A percentile compares a stretch with the other conserved stretches of the same genome.
These are phyloP conservation scores for Cyberlindnera amylophila DNA, from an alignment of 805 yeast genomes.

Conservation along the genomic window DNA sequence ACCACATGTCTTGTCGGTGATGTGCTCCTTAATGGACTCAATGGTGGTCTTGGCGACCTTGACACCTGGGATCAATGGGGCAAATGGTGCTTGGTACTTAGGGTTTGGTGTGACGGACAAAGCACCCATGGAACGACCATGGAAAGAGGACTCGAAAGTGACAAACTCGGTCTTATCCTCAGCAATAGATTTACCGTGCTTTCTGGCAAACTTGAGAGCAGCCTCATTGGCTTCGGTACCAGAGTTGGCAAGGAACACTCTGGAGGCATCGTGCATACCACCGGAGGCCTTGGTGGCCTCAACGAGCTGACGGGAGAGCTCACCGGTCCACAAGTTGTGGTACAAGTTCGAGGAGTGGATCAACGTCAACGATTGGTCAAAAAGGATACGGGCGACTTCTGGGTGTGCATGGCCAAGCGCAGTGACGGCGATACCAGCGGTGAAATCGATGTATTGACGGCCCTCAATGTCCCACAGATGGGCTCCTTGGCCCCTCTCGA, in stretches of 20 bases:
- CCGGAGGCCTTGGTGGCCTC: constrained; percentile 64
- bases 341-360: constrained; percentile 85
- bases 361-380: constrained; percentile 67
- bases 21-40: constrained; percentile 48
- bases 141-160: constrained; percentile 88
- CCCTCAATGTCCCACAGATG: constrained; percentile 76
- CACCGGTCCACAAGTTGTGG: constrained; percentile 81
- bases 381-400: constrained; percentile 64
- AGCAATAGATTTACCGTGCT: constrained; percentile 58
- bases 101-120: constrained; percentile 88
- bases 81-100: constrained; percentile 88
- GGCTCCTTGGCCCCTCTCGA: constrained; percentile 81
- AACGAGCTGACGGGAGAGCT: constrained; percentile 67
- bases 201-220: constrained; percentile 75
- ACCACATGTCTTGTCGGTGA: constrained; percentile 56
- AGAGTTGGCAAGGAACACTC: constrained; percentile 67
- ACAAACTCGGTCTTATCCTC: constrained; percentile 69
- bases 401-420: constrained; percentile 84
- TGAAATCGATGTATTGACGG: constrained; percentile 78
- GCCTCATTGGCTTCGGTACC: constrained; percentile 84
- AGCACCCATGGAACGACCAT: constrained; percentile 94
- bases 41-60: constrained; percentile 62
- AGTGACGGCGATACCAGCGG: constrained; percentile 98
- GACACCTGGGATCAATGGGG: constrained; percentile 90
- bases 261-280: constrained; percentile 77